These are phyloP conservation scores for Lepidium africanum DNA, from an alignment of 345 rosid genomes.

Conservation along the genomic window DNA sequence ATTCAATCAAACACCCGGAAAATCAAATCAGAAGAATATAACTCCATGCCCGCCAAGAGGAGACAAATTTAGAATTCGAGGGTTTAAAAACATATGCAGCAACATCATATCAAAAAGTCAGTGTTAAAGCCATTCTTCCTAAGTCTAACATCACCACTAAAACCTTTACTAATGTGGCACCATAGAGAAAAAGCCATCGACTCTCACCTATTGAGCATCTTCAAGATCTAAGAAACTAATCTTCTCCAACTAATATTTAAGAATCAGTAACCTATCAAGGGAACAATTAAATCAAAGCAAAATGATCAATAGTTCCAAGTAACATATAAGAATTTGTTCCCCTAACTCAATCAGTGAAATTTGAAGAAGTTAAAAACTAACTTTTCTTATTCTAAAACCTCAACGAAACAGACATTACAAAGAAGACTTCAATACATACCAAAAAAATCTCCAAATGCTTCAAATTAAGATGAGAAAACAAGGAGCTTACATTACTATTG, in stretches of 20 bases:
- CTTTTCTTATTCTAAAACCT: not conserved
- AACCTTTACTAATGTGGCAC: not conserved
- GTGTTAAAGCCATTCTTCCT: not conserved
- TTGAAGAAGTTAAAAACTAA: not conserved
- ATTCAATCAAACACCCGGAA: not conserved
- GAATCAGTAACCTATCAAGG: not conserved
- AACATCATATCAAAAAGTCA: not conserved
- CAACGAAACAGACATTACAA: slow-evolving; percentile 4
- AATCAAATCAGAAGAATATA: not conserved
- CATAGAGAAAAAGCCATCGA: not conserved
- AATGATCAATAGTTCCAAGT: not conserved
- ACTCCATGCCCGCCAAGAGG: not conserved
- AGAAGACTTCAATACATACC: not conserved
- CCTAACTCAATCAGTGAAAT: not conserved
- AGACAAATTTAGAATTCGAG: not conserved
- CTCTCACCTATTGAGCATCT: not conserved
- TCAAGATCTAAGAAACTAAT: not conserved
- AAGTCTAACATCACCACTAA: not conserved
- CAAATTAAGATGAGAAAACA: not conserved
- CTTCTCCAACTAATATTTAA: not conserved
- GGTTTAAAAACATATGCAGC: not conserved
- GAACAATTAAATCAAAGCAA: not conserved
- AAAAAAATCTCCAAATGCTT: not conserved
- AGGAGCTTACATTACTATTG: slow-evolving; percentile 18
- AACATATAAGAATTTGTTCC: not conserved